Percentiles rank a stretch among this genome's conserved stretches.
phyloP scores from a whole-genome alignment of 495 filamentous ascomycete species.

The Trichoderma asperelloides region DNA sequence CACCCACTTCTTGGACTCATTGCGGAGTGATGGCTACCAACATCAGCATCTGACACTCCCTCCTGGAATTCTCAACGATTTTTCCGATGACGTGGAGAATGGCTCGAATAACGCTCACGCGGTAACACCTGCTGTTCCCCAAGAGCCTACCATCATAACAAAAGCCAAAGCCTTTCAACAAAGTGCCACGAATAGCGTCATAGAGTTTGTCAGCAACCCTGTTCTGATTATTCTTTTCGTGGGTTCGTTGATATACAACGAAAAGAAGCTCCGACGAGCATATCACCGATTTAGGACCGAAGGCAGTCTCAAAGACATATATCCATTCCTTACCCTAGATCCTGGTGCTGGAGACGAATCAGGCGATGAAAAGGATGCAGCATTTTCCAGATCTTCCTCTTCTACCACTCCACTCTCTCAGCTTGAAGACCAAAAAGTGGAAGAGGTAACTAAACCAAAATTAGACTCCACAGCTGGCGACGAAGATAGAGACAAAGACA shows the following conservation, averaged over 20 bases:
- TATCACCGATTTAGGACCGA: slow-evolving; percentile 3
- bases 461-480: background rate
- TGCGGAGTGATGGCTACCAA: background rate
- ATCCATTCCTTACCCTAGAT: background rate
- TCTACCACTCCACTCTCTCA: background rate
- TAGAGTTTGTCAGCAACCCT: slow-evolving; percentile 40
- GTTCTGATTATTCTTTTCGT: slow-evolving; percentile 31
- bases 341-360: background rate
- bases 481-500: background rate
- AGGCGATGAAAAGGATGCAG: background rate
- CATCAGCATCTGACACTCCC: background rate
- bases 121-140: slow-evolving; percentile 12
- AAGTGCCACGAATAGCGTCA: slow-evolving; percentile 24
- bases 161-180: slow-evolving; percentile 28
- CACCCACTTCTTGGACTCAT: slow-evolving; percentile 33
- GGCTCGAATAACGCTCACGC: background rate
- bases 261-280: slow-evolving; percentile 25
- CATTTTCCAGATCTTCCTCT: background rate
- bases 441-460: background rate
- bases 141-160: slow-evolving; percentile 24
- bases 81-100: slow-evolving; percentile 7
- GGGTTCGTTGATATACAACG: slow-evolving; percentile 22
- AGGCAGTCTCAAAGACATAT: background rate
- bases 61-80: background rate
- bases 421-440: slow-evolving; percentile 11